Evolutionary conservation across 345 rosid species (phyloP).

Genomic region (Abelmoschus esculentus): DNA sequence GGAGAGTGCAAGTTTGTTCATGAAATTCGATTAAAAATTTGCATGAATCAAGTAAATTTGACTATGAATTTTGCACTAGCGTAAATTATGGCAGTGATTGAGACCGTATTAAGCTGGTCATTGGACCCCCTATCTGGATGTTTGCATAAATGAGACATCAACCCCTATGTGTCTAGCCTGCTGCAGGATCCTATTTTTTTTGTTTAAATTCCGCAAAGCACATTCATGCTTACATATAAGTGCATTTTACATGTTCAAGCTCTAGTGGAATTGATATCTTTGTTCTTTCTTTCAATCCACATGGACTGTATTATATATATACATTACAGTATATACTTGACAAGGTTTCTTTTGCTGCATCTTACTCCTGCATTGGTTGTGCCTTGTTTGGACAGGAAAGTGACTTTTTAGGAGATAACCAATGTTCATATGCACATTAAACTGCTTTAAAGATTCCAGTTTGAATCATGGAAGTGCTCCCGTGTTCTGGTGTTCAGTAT

Average conservation of each 20-base stretch:
- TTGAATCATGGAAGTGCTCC: conserved; percentile 49
- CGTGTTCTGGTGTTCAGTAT: conserved; percentile 46
- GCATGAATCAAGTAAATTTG: no score
- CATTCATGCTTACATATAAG: neutral
- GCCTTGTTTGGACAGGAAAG: conserved; percentile 25
- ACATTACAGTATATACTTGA: neutral
- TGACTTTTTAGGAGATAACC: conserved; percentile 10
- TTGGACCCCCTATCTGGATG: neutral
- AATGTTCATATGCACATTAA: conserved; percentile 11
- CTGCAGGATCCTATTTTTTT: neutral
- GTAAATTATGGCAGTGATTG: neutral
- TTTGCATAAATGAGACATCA: no score
- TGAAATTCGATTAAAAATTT: no score
- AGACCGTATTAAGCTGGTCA: neutral
- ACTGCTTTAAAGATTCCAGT: conserved; percentile 10
- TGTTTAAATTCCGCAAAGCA: neutral
- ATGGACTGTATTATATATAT: neutral
- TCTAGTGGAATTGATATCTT: neutral
- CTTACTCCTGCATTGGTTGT: conserved; percentile 12
- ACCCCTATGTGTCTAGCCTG: neutral
- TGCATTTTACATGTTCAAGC: neutral
- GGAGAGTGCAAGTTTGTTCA: no score
- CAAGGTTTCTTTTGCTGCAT: neutral
- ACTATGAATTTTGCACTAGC: no score
- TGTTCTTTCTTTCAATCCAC: neutral